A percentile compares a stretch with the other conserved stretches of the same genome.
Conservation (phyloP, 148 eudicot genomes). For the Oxyria digyna region DNA sequence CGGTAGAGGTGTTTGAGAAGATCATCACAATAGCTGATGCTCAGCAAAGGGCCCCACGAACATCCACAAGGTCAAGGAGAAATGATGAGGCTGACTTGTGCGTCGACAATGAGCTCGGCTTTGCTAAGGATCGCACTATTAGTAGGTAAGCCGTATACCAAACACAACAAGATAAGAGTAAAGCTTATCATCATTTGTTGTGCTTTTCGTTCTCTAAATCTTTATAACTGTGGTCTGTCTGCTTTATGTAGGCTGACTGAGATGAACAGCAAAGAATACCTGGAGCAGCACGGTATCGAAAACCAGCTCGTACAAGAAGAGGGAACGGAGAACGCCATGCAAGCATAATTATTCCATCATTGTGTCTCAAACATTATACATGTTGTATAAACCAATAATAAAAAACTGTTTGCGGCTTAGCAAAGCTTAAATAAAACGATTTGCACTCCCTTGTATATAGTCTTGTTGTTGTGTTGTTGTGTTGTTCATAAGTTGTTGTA, state of each 20-base stretch:
- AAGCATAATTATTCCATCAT: not conserved
- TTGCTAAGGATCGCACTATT: conserved; percentile 88
- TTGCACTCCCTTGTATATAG: no score
- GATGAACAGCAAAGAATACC: conserved; percentile 88
- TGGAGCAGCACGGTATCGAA: conserved; percentile 52
- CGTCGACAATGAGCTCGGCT: conserved; percentile 87
- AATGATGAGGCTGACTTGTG: conserved; percentile 68
- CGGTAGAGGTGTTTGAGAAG: conserved; percentile 61
- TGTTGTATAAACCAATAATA: not conserved
- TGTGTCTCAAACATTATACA: not conserved
- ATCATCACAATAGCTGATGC: conserved; percentile 83
- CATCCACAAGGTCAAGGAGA: conserved; percentile 67
- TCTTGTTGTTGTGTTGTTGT: no score
- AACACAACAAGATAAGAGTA: not conserved
- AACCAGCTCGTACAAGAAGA: conserved; percentile 3
- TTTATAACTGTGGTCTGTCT: not conserved
- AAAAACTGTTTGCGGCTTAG: no score
- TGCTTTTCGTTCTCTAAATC: not conserved
- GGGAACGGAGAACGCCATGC: not conserved
- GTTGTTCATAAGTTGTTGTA: no score
- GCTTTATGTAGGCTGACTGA: conserved; percentile 60
- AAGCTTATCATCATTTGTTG: not conserved
- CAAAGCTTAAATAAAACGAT: no score
- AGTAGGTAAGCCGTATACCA: conserved; percentile 44
- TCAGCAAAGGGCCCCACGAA: conserved; percentile 51